Evolutionary conservation across 1,139 yeast genomes (phyloP).

Genomic region (Pichia sp.): DNA sequence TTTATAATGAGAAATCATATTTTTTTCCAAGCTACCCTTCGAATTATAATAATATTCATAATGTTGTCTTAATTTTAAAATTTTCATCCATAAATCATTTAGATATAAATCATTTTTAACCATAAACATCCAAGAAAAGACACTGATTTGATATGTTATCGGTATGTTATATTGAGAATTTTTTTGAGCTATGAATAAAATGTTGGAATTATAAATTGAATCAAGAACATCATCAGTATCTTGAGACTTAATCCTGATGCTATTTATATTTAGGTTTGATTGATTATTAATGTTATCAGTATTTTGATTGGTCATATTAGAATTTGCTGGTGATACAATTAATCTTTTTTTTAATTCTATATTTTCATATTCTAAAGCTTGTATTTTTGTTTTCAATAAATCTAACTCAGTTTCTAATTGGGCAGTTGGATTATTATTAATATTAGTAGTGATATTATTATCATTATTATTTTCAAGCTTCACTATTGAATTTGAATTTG

Average conservation of each 20-base stretch:
- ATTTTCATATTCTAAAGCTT: slow-evolving; percentile 27
- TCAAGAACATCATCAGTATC: slow-evolving; percentile 31
- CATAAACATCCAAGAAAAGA: slow-evolving; percentile 47
- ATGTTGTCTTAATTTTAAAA: slow-evolving; percentile 42
- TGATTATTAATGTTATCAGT: neutral
- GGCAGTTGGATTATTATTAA: neutral
- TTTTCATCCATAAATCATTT: slow-evolving; percentile 46
- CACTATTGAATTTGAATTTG: neutral
- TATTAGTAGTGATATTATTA: neutral
- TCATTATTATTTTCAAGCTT: neutral
- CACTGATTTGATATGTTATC: slow-evolving; percentile 42
- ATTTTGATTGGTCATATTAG: neutral
- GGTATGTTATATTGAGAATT: slow-evolving; percentile 33
- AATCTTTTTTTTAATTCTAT: slow-evolving; percentile 17
- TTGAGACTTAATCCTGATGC: neutral
- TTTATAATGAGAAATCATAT: slow-evolving; percentile 24
- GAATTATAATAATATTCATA: slow-evolving; percentile 30
- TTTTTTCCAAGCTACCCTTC: slow-evolving; percentile 24
- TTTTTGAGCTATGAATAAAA: slow-evolving; percentile 43
- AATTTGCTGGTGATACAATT: neutral
- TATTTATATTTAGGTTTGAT: neutral
- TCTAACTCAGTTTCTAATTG: slow-evolving; percentile 11
- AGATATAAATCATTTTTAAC: slow-evolving; percentile 48
- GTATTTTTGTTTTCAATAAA: slow-evolving; percentile 22
- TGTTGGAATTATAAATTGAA: slow-evolving; percentile 42